Evolutionary conservation across 225 moss, liverwort and hornwort genomes (phyloP).

Genomic region (Physcomitrellopsis africana): DNA sequence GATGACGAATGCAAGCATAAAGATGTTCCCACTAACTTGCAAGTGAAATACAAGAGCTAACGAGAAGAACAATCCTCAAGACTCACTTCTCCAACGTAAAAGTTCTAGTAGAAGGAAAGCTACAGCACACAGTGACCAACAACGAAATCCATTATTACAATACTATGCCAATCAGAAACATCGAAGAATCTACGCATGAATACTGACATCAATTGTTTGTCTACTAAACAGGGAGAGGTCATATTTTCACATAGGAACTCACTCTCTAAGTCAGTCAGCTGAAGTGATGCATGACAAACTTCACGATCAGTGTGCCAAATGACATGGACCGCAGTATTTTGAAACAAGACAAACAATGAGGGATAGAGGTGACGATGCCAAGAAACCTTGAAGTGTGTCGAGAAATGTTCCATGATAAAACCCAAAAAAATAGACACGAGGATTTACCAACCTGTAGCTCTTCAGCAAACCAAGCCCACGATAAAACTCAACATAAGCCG

Average conservation of each 20-base stretch:
- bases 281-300: too few species aligned
- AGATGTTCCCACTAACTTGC: neutral
- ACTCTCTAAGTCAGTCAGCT: too few species aligned
- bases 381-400: neutral
- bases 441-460: conserved; percentile 49
- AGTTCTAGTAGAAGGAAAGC: neutral
- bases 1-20: neutral
- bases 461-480: conserved; percentile 59
- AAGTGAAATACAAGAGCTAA: neutral
- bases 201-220: too few species aligned
- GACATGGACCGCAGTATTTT: too few species aligned
- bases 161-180: neutral
- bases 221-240: too few species aligned
- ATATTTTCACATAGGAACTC: too few species aligned
- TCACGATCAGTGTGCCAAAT: too few species aligned
- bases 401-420: neutral
- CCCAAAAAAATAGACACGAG: neutral
- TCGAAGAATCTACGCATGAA: neutral
- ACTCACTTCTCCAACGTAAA: neutral
- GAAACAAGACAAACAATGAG: neutral
- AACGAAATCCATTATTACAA: neutral
- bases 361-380: neutral
- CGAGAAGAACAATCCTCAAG: neutral
- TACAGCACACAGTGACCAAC: neutral
- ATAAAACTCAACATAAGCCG: conserved; percentile 55